phyloP scores from a whole-genome alignment of 352 stramenopile species.

The Albugo laibachii region DNA sequence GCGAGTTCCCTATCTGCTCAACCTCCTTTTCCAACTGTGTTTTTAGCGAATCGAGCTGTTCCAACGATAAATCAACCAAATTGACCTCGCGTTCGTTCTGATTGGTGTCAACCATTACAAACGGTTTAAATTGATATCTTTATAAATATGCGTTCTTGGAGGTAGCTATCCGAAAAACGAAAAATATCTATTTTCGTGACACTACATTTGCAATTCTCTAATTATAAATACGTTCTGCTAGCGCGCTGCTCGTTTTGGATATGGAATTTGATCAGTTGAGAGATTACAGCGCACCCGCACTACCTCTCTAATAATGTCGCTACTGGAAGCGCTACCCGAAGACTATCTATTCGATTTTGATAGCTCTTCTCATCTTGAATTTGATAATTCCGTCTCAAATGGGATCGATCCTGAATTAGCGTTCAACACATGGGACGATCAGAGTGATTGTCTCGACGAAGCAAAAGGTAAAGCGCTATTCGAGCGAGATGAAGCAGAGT shows the following conservation, averaged over 20 bases:
- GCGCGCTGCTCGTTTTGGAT: background rate
- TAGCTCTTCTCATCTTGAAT: background rate
- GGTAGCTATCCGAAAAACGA: background rate
- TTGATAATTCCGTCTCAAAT: too few species aligned
- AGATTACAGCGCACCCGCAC: too few species aligned
- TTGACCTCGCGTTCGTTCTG: constrained; percentile 25
- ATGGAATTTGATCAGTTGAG: too few species aligned
- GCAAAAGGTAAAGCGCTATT: too few species aligned
- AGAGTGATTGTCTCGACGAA: too few species aligned
- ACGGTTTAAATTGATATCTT: background rate
- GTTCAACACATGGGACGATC: too few species aligned
- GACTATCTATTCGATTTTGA: background rate
- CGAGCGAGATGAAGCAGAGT: too few species aligned
- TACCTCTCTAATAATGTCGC: too few species aligned
- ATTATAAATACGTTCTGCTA: background rate
- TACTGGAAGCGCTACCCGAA: background rate
- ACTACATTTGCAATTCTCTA: background rate
- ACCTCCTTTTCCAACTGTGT: constrained; percentile 72
- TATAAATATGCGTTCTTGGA: too few species aligned
- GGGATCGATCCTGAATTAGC: too few species aligned
- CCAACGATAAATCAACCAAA: constrained; percentile 77
- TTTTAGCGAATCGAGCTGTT: constrained; percentile 87
- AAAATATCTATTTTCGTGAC: background rate
- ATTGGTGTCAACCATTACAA: background rate
- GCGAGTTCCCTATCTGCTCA: constrained; percentile 50